A percentile compares a stretch with the other conserved stretches of the same genome.
phyloP scores from a whole-genome alignment of 2,329 filamentous ascomycete species.

The Colletotrichum spinosum region DNA sequence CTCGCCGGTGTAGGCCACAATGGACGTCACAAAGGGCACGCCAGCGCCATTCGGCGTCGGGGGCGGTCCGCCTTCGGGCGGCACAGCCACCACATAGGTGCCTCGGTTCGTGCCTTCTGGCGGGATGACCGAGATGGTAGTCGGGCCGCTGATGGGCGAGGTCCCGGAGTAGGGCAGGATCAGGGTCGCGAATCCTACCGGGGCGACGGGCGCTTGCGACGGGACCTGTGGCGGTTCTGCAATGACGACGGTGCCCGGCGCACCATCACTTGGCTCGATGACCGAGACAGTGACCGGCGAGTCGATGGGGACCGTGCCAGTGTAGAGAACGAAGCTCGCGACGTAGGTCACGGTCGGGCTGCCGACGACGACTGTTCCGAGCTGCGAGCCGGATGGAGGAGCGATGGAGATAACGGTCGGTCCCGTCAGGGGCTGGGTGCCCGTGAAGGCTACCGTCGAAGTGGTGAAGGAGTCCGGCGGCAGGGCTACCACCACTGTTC shows the following conservation, averaged over 20 bases:
- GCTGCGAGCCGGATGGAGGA: constrained; percentile 24
- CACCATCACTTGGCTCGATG: constrained; percentile 14
- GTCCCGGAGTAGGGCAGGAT: constrained; percentile 2
- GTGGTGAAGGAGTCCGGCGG: constrained; percentile 13
- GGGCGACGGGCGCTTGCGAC: not conserved
- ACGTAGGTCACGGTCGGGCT: constrained; percentile 14
- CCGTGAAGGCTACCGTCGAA: constrained; percentile 1
- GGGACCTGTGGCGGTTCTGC: not conserved
- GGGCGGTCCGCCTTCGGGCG: not conserved
- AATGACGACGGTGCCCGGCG: constrained; percentile 27
- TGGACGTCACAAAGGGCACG: constrained; percentile 8
- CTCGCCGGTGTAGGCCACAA: constrained; percentile 15
- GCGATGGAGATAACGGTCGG: constrained; percentile 11
- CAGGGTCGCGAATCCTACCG: not conserved
- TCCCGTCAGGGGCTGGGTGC: not conserved
- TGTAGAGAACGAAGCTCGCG: constrained; percentile 6
- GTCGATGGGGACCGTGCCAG: not conserved
- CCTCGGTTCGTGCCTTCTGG: constrained; percentile 9
- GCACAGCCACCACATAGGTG: constrained; percentile 12
- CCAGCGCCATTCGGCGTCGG: not conserved
- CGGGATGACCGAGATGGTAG: constrained; percentile 13
- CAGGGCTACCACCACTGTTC: constrained; percentile 10
- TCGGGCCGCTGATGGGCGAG: not conserved
- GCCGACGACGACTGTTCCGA: constrained; percentile 30
- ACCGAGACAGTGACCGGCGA: constrained; percentile 14